These are phyloP conservation scores for Saccharomyces jurei DNA, from an alignment of 805 yeast genomes.

Conservation along the genomic window DNA sequence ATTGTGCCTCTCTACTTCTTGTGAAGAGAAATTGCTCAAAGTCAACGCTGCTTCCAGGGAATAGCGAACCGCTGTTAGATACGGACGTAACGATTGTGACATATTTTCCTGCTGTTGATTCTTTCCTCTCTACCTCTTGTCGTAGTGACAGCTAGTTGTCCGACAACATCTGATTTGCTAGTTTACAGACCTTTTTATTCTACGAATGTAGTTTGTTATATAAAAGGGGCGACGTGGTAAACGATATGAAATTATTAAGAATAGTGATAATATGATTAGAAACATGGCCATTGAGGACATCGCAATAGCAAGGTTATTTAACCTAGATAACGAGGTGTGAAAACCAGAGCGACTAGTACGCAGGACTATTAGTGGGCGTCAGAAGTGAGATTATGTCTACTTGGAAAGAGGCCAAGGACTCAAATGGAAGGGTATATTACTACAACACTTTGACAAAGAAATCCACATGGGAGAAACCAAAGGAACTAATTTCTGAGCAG, in stretches of 20 bases:
- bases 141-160: not conserved
- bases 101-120: conserved; percentile 18
- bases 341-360: too few species aligned
- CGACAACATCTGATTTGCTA: not conserved
- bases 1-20: conserved; percentile 92
- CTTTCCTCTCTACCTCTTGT: not conserved
- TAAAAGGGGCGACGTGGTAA: not conserved
- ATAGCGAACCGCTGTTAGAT: conserved; percentile 84
- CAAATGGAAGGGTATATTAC: conserved; percentile 63
- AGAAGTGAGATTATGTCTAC: not conserved
- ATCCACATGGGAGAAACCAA: conserved; percentile 80
- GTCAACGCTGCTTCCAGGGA: conserved; percentile 91
- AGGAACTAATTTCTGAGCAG: conserved; percentile 34
- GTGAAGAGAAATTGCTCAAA: conserved; percentile 89
- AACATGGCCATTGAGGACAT: not conserved
- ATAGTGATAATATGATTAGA: not conserved
- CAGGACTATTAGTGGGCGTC: not conserved
- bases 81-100: conserved; percentile 97
- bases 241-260: not conserved
- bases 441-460: conserved; percentile 56
- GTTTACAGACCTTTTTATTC: not conserved
- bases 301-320: not conserved
- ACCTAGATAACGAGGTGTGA: not conserved
- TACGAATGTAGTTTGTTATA: not conserved
- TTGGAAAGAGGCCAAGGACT: conserved; percentile 63